Conservation (phyloP, 2,329 filamentous ascomycete genomes). For the Penicillium sp. region DNA sequence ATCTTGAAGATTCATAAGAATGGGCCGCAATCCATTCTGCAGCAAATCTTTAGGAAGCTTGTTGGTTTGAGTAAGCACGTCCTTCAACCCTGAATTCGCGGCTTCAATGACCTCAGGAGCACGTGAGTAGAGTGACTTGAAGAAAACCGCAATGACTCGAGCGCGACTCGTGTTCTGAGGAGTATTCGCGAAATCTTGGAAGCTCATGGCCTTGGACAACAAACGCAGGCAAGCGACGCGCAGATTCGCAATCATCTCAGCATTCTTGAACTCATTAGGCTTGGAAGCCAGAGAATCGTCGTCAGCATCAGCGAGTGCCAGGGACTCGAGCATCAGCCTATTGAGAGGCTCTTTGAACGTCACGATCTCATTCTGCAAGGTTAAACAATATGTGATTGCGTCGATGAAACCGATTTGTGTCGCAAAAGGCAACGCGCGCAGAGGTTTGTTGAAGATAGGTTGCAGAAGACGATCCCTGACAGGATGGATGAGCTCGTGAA, state of each 20-base stretch:
- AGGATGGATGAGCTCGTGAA: conserved; percentile 82
- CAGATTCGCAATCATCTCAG: conserved; percentile 85
- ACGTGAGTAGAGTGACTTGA: conserved; percentile 93
- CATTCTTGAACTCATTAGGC: conserved; percentile 88
- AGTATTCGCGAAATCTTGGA: conserved; percentile 80
- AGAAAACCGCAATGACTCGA: conserved; percentile 88
- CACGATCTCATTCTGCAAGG: conserved; percentile 80
- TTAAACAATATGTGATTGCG: conserved; percentile 91
- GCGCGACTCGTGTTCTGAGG: conserved; percentile 58
- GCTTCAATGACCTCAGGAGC: conserved; percentile 88
- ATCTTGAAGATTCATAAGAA: conserved; percentile 94
- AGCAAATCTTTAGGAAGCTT: conserved; percentile 93
- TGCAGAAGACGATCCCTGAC: conserved; percentile 85
- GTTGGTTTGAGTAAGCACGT: conserved; percentile 78
- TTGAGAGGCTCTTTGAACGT: conserved; percentile 89
- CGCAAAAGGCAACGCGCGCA: conserved; percentile 85
- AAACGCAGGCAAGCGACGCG: conserved; percentile 90
- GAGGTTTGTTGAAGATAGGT: conserved; percentile 90
- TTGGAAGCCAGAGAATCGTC: conserved; percentile 92
- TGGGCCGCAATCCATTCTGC: conserved; percentile 86
- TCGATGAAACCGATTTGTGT: conserved; percentile 98
- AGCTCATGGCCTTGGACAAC: conserved; percentile 85
- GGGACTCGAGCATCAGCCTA: conserved; percentile 82
- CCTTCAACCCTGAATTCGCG: conserved; percentile 82
- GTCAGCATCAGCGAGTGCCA: conserved; percentile 88